Conservation (phyloP, 2,329 filamentous ascomycete species). For the Xylariomycetidae sp. region DNA sequence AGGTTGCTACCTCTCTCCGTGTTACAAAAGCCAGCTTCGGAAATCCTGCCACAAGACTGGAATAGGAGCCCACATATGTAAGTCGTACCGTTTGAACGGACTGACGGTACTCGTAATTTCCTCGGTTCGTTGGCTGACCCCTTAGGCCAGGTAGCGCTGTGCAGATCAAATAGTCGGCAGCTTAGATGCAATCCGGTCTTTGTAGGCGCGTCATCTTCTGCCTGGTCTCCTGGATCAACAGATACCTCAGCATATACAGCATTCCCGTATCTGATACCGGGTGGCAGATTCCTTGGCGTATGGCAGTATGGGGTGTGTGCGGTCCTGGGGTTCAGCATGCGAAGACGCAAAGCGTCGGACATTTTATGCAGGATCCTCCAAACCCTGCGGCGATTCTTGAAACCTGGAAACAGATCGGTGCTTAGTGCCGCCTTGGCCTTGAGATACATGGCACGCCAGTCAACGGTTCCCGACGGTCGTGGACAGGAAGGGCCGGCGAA, state of each 20-base stretch:
- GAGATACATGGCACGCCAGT: slow-evolving; percentile 17
- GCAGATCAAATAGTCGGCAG: slow-evolving; percentile 14
- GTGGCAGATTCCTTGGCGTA: too few relatives aligned
- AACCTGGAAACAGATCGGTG: slow-evolving; percentile 10
- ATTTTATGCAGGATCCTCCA: slow-evolving; percentile 13
- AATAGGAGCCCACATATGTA: slow-evolving; percentile 15
- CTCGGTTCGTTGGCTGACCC: neutral
- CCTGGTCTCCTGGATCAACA: neutral
- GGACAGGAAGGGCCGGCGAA: slow-evolving; percentile 11
- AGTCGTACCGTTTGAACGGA: slow-evolving; percentile 6
- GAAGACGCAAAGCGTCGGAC: slow-evolving; percentile 8
- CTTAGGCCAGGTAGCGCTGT: slow-evolving; percentile 6
- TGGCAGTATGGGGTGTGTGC: too few relatives aligned
- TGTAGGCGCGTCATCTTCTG: slow-evolving; percentile 1
- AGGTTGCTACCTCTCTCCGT: slow-evolving; percentile 5
- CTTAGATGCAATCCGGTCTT: slow-evolving; percentile 5
- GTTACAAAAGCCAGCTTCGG: slow-evolving; percentile 10
- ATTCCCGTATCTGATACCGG: neutral
- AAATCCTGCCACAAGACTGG: neutral
- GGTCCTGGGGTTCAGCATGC: too few relatives aligned
- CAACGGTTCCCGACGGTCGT: slow-evolving; percentile 7
- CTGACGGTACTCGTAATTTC: slow-evolving; percentile 10
- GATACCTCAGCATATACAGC: slow-evolving; percentile 2
- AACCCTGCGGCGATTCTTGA: slow-evolving; percentile 14
- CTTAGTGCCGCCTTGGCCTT: slow-evolving; percentile 11